These are phyloP conservation scores for Amoeboaphelidium protococcarum DNA, from an alignment of 371 early-diverging fungal genomes.

Conservation along the genomic window DNA sequence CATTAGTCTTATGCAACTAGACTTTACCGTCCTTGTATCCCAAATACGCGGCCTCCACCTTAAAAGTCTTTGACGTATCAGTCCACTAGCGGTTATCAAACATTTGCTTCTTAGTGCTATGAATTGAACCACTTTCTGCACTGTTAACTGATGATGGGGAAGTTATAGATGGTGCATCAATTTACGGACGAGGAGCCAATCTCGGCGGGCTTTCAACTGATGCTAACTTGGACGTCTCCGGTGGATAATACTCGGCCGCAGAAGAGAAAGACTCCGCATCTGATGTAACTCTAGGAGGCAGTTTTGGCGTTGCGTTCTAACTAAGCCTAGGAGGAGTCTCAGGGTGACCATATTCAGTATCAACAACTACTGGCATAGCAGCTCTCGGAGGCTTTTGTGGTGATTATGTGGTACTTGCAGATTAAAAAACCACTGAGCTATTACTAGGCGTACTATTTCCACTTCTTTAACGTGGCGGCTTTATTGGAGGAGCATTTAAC, in stretches of 20 bases:
- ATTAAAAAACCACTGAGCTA: too few species aligned
- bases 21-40: slow-evolving; percentile 46
- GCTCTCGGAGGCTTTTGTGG: too few species aligned
- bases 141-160: neutral
- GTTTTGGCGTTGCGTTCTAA: too few species aligned
- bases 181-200: neutral
- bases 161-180: neutral
- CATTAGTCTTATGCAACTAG: slow-evolving; percentile 70
- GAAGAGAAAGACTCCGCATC: slow-evolving; percentile 5
- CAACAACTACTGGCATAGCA: too few species aligned
- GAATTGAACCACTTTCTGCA: slow-evolving; percentile 21
- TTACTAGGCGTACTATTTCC: too few species aligned
- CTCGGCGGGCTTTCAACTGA: slow-evolving; percentile 3
- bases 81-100: slow-evolving; percentile 60
- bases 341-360: too few species aligned
- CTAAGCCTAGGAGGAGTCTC: too few species aligned
- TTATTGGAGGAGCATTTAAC: too few species aligned
- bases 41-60: slow-evolving; percentile 65
- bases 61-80: slow-evolving; percentile 68
- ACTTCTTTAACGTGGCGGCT: too few species aligned
- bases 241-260: neutral
- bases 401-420: too few species aligned
- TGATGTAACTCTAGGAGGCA: too few species aligned
- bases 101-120: too few species aligned
- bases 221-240: slow-evolving; percentile 1